phyloP scores from a whole-genome alignment of 2,329 filamentous ascomycete genomes.

The Penicillium sp. region DNA sequence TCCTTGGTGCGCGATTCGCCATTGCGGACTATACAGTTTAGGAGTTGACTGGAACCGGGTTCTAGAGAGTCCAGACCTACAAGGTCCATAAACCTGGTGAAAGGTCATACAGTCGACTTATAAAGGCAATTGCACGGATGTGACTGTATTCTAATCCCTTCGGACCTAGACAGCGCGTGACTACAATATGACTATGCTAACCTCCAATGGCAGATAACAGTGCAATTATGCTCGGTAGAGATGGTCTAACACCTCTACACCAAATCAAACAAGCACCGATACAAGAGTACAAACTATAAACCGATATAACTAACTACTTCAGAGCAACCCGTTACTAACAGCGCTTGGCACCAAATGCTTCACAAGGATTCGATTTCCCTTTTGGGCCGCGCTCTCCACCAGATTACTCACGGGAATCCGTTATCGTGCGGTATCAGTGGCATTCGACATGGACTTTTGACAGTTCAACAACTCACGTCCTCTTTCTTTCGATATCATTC shows the following conservation, averaged over 20 bases:
- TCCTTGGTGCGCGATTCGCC: neutral
- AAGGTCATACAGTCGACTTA: conserved; percentile 20
- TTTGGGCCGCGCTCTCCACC: conserved; percentile 14
- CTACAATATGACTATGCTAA: neutral
- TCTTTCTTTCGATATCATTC: neutral
- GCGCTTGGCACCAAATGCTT: neutral
- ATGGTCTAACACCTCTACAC: neutral
- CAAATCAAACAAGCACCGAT: neutral
- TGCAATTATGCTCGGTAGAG: neutral
- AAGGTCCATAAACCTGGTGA: conserved; percentile 19
- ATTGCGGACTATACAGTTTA: conserved; percentile 5
- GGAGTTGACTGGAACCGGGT: neutral
- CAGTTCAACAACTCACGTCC: neutral
- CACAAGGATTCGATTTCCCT: conserved; percentile 18
- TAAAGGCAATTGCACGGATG: neutral
- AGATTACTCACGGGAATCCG: conserved; percentile 17
- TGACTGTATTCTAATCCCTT: neutral
- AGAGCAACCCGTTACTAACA: neutral
- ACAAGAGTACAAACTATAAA: neutral
- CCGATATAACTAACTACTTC: neutral
- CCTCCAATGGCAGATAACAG: neutral
- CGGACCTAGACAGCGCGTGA: neutral
- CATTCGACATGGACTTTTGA: neutral
- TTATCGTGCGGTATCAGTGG: conserved; percentile 12
- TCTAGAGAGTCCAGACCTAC: neutral